These are phyloP conservation scores for Xylaria hypoxylon DNA, from an alignment of 2,329 filamentous ascomycete species.

Conservation along the genomic window DNA sequence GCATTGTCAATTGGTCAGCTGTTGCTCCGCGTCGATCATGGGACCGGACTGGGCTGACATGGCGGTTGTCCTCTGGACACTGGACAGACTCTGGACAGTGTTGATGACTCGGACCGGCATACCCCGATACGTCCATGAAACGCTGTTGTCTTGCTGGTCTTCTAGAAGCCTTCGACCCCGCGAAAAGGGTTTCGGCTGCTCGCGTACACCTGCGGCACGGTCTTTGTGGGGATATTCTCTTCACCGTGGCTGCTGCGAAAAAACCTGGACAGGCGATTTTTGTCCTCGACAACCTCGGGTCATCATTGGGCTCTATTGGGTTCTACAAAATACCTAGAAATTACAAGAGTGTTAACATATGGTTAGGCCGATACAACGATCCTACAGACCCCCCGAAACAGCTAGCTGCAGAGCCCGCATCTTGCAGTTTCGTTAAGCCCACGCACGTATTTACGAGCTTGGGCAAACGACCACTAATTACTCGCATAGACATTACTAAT, in stretches of 20 bases:
- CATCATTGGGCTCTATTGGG: neutral
- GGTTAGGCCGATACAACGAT: constrained; percentile 14
- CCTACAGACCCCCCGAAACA: constrained; percentile 19
- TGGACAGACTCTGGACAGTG: neutral
- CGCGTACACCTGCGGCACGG: constrained; percentile 13
- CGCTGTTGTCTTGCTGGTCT: constrained; percentile 17
- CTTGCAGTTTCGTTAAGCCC: constrained; percentile 9
- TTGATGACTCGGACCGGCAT: constrained; percentile 10
- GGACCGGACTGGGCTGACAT: constrained; percentile 32
- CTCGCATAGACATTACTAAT: constrained; percentile 13
- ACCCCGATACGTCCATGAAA: constrained; percentile 17
- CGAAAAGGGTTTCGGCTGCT: constrained; percentile 24
- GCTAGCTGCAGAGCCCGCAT: constrained; percentile 17
- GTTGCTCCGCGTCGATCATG: constrained; percentile 31
- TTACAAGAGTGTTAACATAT: constrained; percentile 2
- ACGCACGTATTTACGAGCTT: constrained; percentile 2
- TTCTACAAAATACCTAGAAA: neutral
- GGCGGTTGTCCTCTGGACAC: constrained; percentile 7
- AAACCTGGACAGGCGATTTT: constrained; percentile 1
- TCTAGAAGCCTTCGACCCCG: constrained; percentile 41
- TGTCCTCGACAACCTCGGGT: neutral
- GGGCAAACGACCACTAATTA: constrained; percentile 20
- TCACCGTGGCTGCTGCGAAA: constrained; percentile 13
- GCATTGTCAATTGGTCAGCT: constrained; percentile 39
- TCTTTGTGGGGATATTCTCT: constrained; percentile 13